Conservation (phyloP, 208 protist genomes). For the Angomonas deanei region DNA sequence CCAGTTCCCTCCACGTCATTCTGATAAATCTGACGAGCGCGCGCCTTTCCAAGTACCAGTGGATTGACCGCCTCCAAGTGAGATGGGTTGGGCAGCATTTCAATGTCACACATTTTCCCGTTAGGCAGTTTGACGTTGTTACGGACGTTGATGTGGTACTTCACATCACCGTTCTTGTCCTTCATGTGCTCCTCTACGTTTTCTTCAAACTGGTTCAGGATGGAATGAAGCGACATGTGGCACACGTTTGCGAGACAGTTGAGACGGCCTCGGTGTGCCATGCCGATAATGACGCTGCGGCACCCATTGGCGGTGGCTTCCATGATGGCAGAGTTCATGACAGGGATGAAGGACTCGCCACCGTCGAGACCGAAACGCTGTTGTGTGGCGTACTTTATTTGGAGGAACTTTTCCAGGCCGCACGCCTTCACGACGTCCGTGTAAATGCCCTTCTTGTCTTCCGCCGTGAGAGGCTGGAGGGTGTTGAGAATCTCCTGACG, state of each 20-base stretch:
- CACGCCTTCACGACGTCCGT: conserved; percentile 86
- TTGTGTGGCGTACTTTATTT: conserved; percentile 89
- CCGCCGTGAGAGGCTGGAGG: conserved; percentile 30
- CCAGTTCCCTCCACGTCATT: conserved; percentile 67
- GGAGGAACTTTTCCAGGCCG: conserved; percentile 92
- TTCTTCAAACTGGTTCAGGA: conserved; percentile 90
- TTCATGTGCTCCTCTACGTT: conserved; percentile 33
- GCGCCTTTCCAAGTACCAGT: conserved; percentile 96
- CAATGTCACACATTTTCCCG: conserved; percentile 90
- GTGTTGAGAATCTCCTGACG: conserved; percentile 84
- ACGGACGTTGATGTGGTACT: conserved; percentile 96
- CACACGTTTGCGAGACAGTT: conserved; percentile 97
- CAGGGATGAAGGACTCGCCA: conserved; percentile 94
- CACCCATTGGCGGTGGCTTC: conserved; percentile 78
- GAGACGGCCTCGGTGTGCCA: conserved; percentile 97
- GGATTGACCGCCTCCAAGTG: conserved; percentile 99
- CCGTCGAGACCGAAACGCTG: conserved; percentile 98
- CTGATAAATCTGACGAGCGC: conserved; percentile 90
- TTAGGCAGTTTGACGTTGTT: conserved; percentile 59
- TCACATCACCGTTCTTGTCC: conserved; percentile 91
- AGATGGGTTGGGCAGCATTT: conserved; percentile 97
- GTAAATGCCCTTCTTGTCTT: conserved; percentile 68
- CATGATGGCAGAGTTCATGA: conserved; percentile 92
- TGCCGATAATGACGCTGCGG: conserved; percentile 93
- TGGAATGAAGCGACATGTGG: conserved; percentile 87